Base-by-base conservation (phyloP, 108 stramenopile species). In the Pseudonitzschia pungens region DNA sequence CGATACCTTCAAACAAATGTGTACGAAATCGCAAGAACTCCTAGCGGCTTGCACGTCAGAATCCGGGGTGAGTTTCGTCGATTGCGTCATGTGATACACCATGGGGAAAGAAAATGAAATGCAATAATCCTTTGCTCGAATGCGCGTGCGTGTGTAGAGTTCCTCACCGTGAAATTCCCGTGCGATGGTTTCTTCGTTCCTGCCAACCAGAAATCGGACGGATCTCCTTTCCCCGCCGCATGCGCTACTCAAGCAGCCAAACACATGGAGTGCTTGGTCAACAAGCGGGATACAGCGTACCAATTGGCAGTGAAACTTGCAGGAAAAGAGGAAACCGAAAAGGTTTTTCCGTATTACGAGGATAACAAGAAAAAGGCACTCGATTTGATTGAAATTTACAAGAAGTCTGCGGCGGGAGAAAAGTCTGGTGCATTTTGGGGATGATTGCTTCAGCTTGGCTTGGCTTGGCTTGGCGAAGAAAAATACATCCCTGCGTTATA, bases 281-380 rank as follows among this genome's bases (percentile, higher is more conserved):
- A 65, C 48, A 73, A 74, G 55, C 56, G 78, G 48, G 78, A 71
- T n/a, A 65, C 62, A 14, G 78, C 78, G 22, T 62, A 64, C 51
- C 40, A 73, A 42, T 63, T 65, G 20, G 78, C 78, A 0, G 69
- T 63, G 24, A 42, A 73, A 48, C 42, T 79, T 28, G 72, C 73
- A 27, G 78, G 78, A 56, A 79, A 74, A 72, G 73, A 68, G 16
- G 64, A 51, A 31, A 55, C 55, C 31, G 73, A 79, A 29, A 74
- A 54, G 41, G 69, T 74, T 20, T 51, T 79, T 50, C 78, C 78
- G 40, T 72, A 79, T 22, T 79, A 74, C 60, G 78, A 79, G 48
- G 78, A 79, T 22, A 73, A 72, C 78, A 79, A 68, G 69, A 70
- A 79, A 52, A 79, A 79, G 68, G 73, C 78, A 32, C 54, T 64